Evolutionary conservation across 2,329 filamentous ascomycete genomes (phyloP), one percentile per base, ranked within the genome.

Genomic region (Hypoxylon sp.): DNA sequence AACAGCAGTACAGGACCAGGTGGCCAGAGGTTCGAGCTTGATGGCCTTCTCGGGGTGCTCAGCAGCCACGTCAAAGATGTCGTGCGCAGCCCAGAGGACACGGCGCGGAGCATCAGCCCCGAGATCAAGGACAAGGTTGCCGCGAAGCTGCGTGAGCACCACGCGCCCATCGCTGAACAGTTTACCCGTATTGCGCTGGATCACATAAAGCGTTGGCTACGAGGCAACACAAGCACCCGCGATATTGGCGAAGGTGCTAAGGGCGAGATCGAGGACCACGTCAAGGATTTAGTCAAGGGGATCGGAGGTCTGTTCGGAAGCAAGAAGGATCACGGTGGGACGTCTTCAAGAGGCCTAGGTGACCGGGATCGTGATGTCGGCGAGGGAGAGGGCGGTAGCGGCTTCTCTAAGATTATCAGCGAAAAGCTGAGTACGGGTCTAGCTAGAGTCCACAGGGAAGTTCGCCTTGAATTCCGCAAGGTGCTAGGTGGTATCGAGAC

Each of bases 351-450:
- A 19, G 49, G 49, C 30, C 14, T 52, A 9, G 49, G 32, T 23
- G 49, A 51, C 6, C 49, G 30, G n/a, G 49, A 51, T 25, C 6
- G 7, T 19, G 6, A 48, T 10, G 19, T 2, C 43, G 43, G 10
- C 45, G 45, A 49, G 25, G 45, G 23, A 14, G 49, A 52, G 38
- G 17, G 30, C 11, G 13, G 28, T 5, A 32, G 49, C 30, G 49
- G 49, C 30, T 52, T 52, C 49, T 52, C 49, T 11, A 52, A 25
- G 13, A n/a, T 52, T 5, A 52, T 52, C 32, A 52, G 49, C 5
- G 49, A 52, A 52, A 52, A 52, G 49, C 49, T 52, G 19, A 52
- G 49, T n/a, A 52, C 49, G 5, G 49, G 49, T 23, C 32, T 52
- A 10, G 49, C 49, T 17, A 34, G 49, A 36, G 49, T 52, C 7